Evolutionary conservation across 2,329 filamentous ascomycete species (phyloP), one percentile per base, ranked within the genome.

Genomic region (Diaporthe aspalathi): DNA sequence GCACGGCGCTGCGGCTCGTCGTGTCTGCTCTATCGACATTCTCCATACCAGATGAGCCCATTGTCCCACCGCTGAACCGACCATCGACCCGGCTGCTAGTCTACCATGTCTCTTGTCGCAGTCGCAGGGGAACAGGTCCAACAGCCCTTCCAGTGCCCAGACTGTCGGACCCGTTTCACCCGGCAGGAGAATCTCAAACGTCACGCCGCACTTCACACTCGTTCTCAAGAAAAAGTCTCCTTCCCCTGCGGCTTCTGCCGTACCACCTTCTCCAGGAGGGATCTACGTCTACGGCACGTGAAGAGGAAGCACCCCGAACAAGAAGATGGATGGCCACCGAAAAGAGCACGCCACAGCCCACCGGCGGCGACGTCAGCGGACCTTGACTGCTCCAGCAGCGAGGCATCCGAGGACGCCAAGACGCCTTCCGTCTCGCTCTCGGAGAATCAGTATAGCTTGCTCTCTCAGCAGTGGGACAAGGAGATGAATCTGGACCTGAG

Each of bases 141-240:
- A 57, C 82, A 84, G 72, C 82, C 82, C 12, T 84, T 83, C 67
- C 79, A 84, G 74, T 84, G 82, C 74, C 72, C 75, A 35, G 68
- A 83, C 66, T 83, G 83, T 70, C 77, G 76, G 54, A 79, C 76
- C 66, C 81, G 80, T 38, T 82, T 83, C 54, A 82, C 81, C 35
- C 77, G 81, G 35, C 79, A 82, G 62, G 81, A 83, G 75, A 82
- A 83, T 68, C 79, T 83, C 72, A 83, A 83, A 73, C 81, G 82
- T 62, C 83, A 84, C 78, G 78, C 82, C 9, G 76, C 78, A 1
- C 76, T 83, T 5, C 83, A 84, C 71, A 76, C 78, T 8, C 78
- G 79, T 12, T 80, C 80, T 6, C 73, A 75, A 27, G 74, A 75
- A 17, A 77, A 78, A 38, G 62, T 49, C 62, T 77, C 78, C 0